Conservation (phyloP, 176 grass and related monocot species). For the Triticum urartu region DNA sequence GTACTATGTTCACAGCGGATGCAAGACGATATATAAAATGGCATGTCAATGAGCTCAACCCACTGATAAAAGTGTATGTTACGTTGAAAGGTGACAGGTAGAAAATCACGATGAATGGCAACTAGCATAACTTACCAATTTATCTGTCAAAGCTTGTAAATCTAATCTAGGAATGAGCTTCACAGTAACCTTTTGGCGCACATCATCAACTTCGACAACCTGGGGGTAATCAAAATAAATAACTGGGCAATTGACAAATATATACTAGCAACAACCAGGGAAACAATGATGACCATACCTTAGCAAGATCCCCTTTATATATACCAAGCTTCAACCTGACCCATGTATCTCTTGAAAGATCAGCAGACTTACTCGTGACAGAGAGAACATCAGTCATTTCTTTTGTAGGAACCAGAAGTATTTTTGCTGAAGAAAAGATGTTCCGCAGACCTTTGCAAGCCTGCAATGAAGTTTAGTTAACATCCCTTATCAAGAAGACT, state of each 20-base stretch:
- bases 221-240: slow-evolving; percentile 32
- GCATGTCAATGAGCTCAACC: background rate
- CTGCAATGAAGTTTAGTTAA: slow-evolving; percentile 35
- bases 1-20: background rate
- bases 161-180: slow-evolving; percentile 90
- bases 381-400: slow-evolving; percentile 82
- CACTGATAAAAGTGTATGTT: background rate
- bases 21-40: slow-evolving; percentile 13
- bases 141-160: slow-evolving; percentile 72
- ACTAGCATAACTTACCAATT: slow-evolving; percentile 48
- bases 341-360: slow-evolving; percentile 71
- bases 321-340: slow-evolving; percentile 76
- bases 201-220: slow-evolving; percentile 88
- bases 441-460: slow-evolving; percentile 74
- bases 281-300: slow-evolving; percentile 39
- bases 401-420: slow-evolving; percentile 66
- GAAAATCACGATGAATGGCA: background rate
- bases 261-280: background rate
- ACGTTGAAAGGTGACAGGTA: background rate
- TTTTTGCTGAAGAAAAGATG: slow-evolving; percentile 66
- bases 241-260: background rate
- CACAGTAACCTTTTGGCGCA: slow-evolving; percentile 63
- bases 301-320: slow-evolving; percentile 92
- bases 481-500: background rate
- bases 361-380: slow-evolving; percentile 67